Conservation (phyloP, 2,329 filamentous ascomycete genomes). For the Colletotrichum sp. region DNA sequence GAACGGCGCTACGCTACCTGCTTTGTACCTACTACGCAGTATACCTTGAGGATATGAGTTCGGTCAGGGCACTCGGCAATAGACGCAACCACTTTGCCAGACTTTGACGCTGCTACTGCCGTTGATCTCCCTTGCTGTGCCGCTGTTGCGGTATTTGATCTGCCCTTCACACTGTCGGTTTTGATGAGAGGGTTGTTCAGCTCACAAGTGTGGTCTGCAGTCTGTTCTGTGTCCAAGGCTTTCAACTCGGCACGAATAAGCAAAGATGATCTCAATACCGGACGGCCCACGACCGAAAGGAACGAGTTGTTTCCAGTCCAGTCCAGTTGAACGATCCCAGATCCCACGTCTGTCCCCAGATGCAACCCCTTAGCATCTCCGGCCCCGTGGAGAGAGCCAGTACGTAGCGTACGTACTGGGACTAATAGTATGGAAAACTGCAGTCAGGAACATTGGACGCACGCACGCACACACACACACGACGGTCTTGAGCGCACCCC, state of each 20-base stretch:
- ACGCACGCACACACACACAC: background rate
- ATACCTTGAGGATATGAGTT: background rate
- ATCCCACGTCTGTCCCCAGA: constrained; percentile 10
- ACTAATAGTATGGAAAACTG: background rate
- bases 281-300: background rate
- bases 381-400: constrained; percentile 12
- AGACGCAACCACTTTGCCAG: background rate
- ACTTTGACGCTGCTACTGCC: background rate
- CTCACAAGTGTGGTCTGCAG: background rate
- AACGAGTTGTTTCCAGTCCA: background rate
- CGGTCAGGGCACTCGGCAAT: background rate
- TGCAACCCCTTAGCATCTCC: constrained; percentile 11
- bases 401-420: background rate
- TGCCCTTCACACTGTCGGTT: background rate
- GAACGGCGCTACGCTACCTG: background rate
- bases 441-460: background rate
- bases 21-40: background rate
- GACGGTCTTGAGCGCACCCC: background rate
- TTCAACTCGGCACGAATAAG: background rate
- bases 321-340: background rate
- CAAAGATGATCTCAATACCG: background rate
- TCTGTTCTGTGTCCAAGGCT: background rate
- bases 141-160: background rate
- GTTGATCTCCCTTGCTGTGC: background rate
- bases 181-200: background rate